phyloP scores from a whole-genome alignment of 192 early-diverging fungal species.

The Oehlia diaphana region DNA sequence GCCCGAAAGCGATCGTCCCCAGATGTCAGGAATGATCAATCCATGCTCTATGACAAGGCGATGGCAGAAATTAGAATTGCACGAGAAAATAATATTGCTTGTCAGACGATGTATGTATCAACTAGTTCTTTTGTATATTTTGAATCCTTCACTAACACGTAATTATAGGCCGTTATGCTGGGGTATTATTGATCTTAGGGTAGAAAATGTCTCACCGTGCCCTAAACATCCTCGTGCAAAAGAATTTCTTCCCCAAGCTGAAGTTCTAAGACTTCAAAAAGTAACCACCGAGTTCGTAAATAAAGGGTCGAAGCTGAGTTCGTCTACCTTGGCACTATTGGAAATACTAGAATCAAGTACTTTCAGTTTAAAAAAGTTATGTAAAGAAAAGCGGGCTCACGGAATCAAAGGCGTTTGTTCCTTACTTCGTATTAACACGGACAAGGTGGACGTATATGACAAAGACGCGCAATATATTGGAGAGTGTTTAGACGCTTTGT shows the following conservation, averaged over 20 bases:
- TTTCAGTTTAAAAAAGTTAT: not conserved
- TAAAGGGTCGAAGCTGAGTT: constrained; percentile 1
- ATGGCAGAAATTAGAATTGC: too few species aligned
- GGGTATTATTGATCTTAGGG: not conserved
- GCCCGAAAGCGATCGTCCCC: too few species aligned
- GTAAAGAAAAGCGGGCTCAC: not conserved
- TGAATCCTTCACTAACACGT: too few species aligned
- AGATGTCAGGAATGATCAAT: too few species aligned
- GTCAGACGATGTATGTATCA: too few species aligned
- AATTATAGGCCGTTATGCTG: not conserved
- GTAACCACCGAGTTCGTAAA: not conserved
- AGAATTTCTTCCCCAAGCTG: not conserved
- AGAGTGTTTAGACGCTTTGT: constrained; percentile 14
- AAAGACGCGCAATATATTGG: constrained; percentile 18
- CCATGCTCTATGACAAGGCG: too few species aligned
- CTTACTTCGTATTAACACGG: not conserved
- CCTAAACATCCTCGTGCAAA: not conserved
- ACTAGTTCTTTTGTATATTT: too few species aligned
- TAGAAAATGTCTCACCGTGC: not conserved
- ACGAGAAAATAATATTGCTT: too few species aligned
- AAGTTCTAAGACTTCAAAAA: constrained; percentile 1
- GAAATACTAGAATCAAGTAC: not conserved
- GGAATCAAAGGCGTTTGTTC: constrained; percentile 7
- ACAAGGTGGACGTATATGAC: constrained; percentile 9
- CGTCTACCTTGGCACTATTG: not conserved